These are phyloP conservation scores for Bathelium albidoporum DNA, from an alignment of 495 filamentous ascomycete species.

Conservation along the genomic window DNA sequence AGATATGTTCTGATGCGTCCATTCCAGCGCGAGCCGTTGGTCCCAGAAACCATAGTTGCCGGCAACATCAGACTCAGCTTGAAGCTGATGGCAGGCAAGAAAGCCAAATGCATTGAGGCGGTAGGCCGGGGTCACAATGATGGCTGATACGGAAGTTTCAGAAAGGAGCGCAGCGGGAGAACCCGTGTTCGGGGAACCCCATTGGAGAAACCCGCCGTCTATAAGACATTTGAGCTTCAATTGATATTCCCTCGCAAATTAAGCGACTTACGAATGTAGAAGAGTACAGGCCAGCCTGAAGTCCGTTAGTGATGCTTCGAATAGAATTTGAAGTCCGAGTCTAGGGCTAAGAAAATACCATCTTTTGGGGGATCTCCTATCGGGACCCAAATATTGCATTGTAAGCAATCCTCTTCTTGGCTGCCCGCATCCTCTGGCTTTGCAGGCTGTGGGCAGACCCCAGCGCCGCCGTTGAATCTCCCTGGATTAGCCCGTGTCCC, in stretches of 20 bases:
- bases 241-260: neutral
- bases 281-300: constrained; percentile 31
- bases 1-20: constrained; percentile 31
- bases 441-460: constrained; percentile 35
- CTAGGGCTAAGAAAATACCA: constrained; percentile 11
- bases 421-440: constrained; percentile 16
- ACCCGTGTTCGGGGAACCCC: constrained; percentile 38
- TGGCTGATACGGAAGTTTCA: constrained; percentile 25
- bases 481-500: constrained; percentile 30
- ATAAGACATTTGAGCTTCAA: constrained; percentile 7
- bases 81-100: constrained; percentile 25
- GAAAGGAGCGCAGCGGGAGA: constrained; percentile 22
- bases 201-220: constrained; percentile 51
- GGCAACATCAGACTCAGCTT: constrained; percentile 13
- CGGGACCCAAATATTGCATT: constrained; percentile 38
- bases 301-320: neutral
- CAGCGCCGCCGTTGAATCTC: constrained; percentile 27
- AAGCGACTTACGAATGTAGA: constrained; percentile 30
- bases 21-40: constrained; percentile 31
- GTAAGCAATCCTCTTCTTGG: constrained; percentile 39
- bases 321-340: neutral
- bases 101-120: constrained; percentile 34
- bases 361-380: constrained; percentile 18
- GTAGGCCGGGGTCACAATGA: constrained; percentile 32
- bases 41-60: constrained; percentile 35